Evolutionary conservation across 2,329 filamentous ascomycete species (phyloP).

Genomic region (Bipolaris bicolor): DNA sequence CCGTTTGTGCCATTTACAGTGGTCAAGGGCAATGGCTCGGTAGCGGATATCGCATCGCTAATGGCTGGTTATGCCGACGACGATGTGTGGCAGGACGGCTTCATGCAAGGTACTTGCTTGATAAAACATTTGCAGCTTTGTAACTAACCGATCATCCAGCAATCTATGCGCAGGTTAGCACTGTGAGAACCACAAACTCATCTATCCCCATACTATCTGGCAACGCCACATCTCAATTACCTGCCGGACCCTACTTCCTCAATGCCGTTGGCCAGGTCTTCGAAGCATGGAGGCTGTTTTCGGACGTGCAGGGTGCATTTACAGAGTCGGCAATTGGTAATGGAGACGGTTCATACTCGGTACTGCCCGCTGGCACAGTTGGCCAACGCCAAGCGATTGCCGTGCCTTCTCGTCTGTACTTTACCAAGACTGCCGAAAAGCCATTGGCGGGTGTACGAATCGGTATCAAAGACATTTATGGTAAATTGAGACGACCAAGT

Average conservation of each 20-base stretch:
- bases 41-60: conserved; percentile 2
- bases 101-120: conserved; percentile 40
- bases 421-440: conserved; percentile 56
- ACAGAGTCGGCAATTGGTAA: conserved; percentile 50
- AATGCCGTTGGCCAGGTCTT: conserved; percentile 54
- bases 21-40: conserved; percentile 29
- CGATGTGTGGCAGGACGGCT: conserved; percentile 52
- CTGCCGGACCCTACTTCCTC: conserved; percentile 59
- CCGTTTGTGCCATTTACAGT: conserved; percentile 50
- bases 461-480: conserved; percentile 68
- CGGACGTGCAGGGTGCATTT: conserved; percentile 58
- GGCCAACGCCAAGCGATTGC: conserved; percentile 49
- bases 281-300: conserved; percentile 58
- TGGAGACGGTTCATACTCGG: conserved; percentile 50
- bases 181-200: conserved; percentile 32
- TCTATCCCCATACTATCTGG: conserved; percentile 25
- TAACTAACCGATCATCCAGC: conserved; percentile 38
- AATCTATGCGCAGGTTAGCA: conserved; percentile 28
- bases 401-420: conserved; percentile 63
- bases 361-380: conserved; percentile 47
- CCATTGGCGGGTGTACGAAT: conserved; percentile 66
- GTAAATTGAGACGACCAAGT: background rate
- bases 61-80: conserved; percentile 45
- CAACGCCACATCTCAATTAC: conserved; percentile 35
- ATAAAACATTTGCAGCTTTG: background rate